Percentiles rank a stretch among this genome's conserved stretches.
Evolutionary conservation across 1,139 yeast genomes (phyloP).

Genomic region (Magnusiomyces tetraspermus): DNA sequence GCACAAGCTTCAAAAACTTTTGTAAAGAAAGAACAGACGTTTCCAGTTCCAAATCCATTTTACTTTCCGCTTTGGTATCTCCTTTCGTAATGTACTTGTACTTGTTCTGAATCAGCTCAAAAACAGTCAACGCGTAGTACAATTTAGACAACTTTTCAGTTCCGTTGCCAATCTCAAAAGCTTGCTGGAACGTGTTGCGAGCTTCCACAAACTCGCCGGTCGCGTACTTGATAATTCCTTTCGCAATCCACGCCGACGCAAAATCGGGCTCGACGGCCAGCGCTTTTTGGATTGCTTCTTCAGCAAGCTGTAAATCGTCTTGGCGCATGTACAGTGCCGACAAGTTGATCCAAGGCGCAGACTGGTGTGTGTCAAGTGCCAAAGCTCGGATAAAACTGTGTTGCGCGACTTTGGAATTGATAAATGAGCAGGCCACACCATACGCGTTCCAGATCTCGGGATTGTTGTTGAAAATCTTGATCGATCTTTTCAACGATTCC

Average conservation of each 20-base stretch:
- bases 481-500: conserved; percentile 51
- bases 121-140: conserved; percentile 55
- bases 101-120: conserved; percentile 25
- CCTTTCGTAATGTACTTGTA: conserved; percentile 1
- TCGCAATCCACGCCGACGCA: conserved; percentile 78
- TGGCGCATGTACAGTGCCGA: conserved; percentile 65
- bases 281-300: conserved; percentile 61
- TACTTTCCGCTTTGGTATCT: background rate
- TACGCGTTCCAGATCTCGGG: conserved; percentile 72
- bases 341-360: conserved; percentile 68
- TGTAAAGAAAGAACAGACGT: conserved; percentile 64
- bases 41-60: conserved; percentile 16
- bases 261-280: conserved; percentile 76
- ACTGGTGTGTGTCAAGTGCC: conserved; percentile 58
- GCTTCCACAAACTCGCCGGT: conserved; percentile 49
- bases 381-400: conserved; percentile 86
- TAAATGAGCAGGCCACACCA: conserved; percentile 57
- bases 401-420: conserved; percentile 68
- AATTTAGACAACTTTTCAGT: conserved; percentile 60
- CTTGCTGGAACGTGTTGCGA: conserved; percentile 57
- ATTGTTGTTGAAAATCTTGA: conserved; percentile 60
- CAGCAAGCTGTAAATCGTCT: conserved; percentile 65
- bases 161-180: conserved; percentile 69
- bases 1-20: conserved; percentile 58
- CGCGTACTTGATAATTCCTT: conserved; percentile 59